These are phyloP conservation scores for Tricladium varicosporioides DNA, from an alignment of 2,329 filamentous ascomycete species.

Conservation along the genomic window DNA sequence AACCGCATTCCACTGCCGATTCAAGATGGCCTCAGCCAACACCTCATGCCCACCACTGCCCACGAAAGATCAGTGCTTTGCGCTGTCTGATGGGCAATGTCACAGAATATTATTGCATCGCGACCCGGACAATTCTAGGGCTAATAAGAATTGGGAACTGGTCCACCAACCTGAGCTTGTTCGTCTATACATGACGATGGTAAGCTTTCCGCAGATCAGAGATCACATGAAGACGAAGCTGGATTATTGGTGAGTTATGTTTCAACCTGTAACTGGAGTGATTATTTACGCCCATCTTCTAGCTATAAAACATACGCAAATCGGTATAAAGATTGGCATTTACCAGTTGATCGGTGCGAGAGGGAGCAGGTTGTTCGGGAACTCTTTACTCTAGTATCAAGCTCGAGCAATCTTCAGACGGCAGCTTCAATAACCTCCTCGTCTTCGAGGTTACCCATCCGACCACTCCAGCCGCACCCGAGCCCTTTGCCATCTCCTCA, in stretches of 20 bases:
- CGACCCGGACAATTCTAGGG: conserved; percentile 21
- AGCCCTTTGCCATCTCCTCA: neutral
- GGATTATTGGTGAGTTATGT: conserved; percentile 25
- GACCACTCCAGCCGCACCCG: conserved; percentile 14
- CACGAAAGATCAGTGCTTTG: conserved; percentile 24
- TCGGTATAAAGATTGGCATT: conserved; percentile 27
- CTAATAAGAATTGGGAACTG: conserved; percentile 25
- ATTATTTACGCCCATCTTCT: neutral
- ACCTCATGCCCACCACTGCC: conserved; percentile 18
- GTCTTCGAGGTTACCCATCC: conserved; percentile 12
- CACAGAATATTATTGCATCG: conserved; percentile 22
- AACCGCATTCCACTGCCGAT: conserved; percentile 4
- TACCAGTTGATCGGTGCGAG: conserved; percentile 21
- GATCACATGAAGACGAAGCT: conserved; percentile 24
- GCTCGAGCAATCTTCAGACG: conserved; percentile 7
- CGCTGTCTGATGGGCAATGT: conserved; percentile 26
- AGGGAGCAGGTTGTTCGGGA: conserved; percentile 23
- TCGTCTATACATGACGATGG: conserved; percentile 28
- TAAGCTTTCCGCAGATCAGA: conserved; percentile 27
- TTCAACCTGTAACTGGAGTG: neutral
- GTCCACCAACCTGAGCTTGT: conserved; percentile 26
- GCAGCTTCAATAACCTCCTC: conserved; percentile 1
- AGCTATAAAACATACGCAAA: conserved; percentile 30
- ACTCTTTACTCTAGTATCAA: conserved; percentile 22
- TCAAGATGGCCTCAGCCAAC: conserved; percentile 7